These are phyloP conservation scores for Flaveria floridana DNA, from an alignment of 140 eudicot species.

Conservation along the genomic window DNA sequence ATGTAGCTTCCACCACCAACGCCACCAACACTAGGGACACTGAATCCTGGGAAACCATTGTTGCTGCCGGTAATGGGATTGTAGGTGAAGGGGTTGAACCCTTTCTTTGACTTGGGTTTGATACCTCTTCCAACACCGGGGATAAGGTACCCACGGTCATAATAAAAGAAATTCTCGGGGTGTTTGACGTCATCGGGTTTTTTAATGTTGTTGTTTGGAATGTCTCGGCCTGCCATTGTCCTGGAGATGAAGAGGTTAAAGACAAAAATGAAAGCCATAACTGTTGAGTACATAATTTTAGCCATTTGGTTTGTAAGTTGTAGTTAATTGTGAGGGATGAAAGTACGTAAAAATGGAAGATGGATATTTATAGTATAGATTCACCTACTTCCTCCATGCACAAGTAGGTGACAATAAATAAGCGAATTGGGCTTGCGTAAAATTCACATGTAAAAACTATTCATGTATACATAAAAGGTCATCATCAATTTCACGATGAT, in stretches of 20 bases:
- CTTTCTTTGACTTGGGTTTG: slow-evolving; percentile 29
- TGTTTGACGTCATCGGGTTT: slow-evolving; percentile 25
- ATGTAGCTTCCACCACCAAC: slow-evolving; percentile 21
- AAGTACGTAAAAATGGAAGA: not conserved
- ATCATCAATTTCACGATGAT: no score
- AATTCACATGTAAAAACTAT: not conserved
- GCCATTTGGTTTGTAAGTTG: slow-evolving; percentile 34
- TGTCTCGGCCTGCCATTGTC: slow-evolving; percentile 29
- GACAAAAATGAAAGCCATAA: slow-evolving; percentile 29
- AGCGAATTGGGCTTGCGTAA: not conserved
- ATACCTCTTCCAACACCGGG: slow-evolving; percentile 47
- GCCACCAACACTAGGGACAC: slow-evolving; percentile 28
- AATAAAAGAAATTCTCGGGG: slow-evolving; percentile 29
- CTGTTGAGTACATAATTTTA: slow-evolving; percentile 1
- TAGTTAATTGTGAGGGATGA: not conserved
- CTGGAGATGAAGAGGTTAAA: slow-evolving; percentile 24
- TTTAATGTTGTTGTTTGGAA: slow-evolving; percentile 25
- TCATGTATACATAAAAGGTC: no score
- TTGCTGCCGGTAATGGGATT: slow-evolving; percentile 52
- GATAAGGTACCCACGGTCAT: slow-evolving; percentile 46
- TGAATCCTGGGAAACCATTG: slow-evolving; percentile 26
- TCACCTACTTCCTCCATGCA: not conserved
- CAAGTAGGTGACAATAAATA: not conserved
- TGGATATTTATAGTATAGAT: slow-evolving; percentile 4
- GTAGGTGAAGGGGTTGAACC: slow-evolving; percentile 46